Evolutionary conservation across 257 asterid genomes (phyloP).

Genomic region (Solanum sparsipilum): DNA sequence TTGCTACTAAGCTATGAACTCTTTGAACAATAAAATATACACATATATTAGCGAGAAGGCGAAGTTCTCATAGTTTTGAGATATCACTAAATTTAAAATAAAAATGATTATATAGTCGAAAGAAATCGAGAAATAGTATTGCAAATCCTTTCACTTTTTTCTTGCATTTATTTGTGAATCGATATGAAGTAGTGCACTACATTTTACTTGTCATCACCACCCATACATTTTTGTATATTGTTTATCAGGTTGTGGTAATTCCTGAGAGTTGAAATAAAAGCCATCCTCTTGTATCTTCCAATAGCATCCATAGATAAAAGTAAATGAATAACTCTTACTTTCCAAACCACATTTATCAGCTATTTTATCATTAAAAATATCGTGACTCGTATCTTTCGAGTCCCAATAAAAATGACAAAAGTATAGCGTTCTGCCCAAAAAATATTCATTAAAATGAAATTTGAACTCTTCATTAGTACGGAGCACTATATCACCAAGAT

Average conservation of each 20-base stretch:
- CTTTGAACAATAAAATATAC: too few species aligned
- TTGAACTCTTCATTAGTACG: accelerated
- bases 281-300: neutral
- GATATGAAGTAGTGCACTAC: neutral
- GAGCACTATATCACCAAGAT: neutral
- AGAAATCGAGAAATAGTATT: too few species aligned
- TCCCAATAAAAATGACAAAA: neutral
- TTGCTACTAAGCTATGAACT: too few species aligned
- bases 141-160: too few species aligned
- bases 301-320: neutral
- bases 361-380: neutral
- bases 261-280: neutral
- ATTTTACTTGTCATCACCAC: neutral
- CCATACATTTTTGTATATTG: neutral
- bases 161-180: neutral
- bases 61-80: too few species aligned
- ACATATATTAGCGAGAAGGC: too few species aligned
- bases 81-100: too few species aligned
- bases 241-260: neutral
- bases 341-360: neutral
- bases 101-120: too few species aligned
- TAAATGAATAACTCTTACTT: neutral
- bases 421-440: neutral
- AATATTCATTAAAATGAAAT: neutral
- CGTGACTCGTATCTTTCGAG: neutral